Evolutionary conservation across 768 basidiomycete species (phyloP), one percentile per base, ranked within the genome.

Genomic region (Cyathus striatus): DNA sequence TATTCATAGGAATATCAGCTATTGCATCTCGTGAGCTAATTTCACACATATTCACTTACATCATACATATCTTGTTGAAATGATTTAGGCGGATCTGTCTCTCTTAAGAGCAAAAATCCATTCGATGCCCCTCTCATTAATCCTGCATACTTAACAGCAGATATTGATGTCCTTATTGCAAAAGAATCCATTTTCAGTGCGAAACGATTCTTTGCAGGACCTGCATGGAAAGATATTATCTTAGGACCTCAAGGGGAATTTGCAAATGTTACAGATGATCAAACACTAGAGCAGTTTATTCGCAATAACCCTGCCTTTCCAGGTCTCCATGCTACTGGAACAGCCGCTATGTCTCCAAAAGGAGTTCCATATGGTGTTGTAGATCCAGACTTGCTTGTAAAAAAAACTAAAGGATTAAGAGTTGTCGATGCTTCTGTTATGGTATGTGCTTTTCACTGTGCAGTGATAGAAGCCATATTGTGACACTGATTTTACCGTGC

Each of bases 341-440:
- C 59, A 3, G 55, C 61, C 5, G 33, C 43, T 3, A 63, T 66
- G 59, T 49, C 50, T 5, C 20, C 44, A 2, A 43, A 25, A 20
- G 47, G 42, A 9, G 48, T 42, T 13, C 9, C 22, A 17, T 40
- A 37, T 26, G 51, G 51, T 1, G 51, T 52, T 3, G 48, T 52
- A 13, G 46, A 52, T 37, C 51, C 51, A 18, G 54, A 64, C 38
- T 47, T 70, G 30, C 43, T 34, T 14, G 61, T 70, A 6, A 65
- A 68, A 47, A 62, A 62, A 7, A 53, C 61, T 2, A 30, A 16
- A 0, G 66, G 62, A 6, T 33, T 69, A n/a, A 48, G 68, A 5
- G 49, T 70, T 16, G 59, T 69, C 6, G 66, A 68, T 49, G 56
- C 61, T 7, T 63, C 63, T 34, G 56, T 36, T 9, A 36, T 36